phyloP scores from a whole-genome alignment of 352 stramenopile species.

The Phytophthora colocasiae region DNA sequence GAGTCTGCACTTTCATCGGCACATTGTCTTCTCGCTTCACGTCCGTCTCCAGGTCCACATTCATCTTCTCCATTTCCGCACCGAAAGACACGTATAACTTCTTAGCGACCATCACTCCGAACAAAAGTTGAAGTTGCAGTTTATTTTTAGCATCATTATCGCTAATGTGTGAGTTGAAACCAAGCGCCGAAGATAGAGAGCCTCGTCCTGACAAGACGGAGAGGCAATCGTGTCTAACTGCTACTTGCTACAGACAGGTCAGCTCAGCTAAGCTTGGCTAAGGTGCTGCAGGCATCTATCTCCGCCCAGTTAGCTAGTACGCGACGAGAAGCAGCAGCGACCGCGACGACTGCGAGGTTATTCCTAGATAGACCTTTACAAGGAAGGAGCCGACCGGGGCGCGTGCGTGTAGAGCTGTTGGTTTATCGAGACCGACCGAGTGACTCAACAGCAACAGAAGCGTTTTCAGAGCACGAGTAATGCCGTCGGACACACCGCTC shows the following conservation, averaged over 20 bases:
- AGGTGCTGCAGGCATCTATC: conserved; percentile 21
- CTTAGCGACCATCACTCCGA: conserved; percentile 29
- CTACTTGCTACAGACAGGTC: conserved; percentile 26
- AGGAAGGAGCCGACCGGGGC: not conserved
- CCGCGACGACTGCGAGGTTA: conserved; percentile 11
- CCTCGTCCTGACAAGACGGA: conserved; percentile 25
- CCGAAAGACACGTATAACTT: not conserved
- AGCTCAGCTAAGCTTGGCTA: conserved; percentile 18
- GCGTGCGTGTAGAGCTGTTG: conserved; percentile 2
- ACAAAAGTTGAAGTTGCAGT: conserved; percentile 37
- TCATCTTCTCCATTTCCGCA: conserved; percentile 5
- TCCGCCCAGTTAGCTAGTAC: conserved; percentile 23
- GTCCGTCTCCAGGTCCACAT: not conserved
- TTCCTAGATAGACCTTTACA: conserved; percentile 13
- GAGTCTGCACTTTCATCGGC: not conserved
- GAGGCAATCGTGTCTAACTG: conserved; percentile 33
- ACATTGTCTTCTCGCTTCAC: not conserved
- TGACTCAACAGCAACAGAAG: conserved; percentile 6
- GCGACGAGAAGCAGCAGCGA: conserved; percentile 18
- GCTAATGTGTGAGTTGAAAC: conserved; percentile 15
- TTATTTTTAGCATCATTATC: conserved; percentile 30
- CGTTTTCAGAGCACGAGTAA: conserved; percentile 32
- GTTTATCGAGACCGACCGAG: conserved; percentile 6
- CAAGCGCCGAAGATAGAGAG: conserved; percentile 27
- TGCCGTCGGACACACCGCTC: conserved; percentile 90